These are phyloP conservation scores for Friedmanniomyces simplex DNA, from an alignment of 495 filamentous ascomycete genomes.

Conservation along the genomic window DNA sequence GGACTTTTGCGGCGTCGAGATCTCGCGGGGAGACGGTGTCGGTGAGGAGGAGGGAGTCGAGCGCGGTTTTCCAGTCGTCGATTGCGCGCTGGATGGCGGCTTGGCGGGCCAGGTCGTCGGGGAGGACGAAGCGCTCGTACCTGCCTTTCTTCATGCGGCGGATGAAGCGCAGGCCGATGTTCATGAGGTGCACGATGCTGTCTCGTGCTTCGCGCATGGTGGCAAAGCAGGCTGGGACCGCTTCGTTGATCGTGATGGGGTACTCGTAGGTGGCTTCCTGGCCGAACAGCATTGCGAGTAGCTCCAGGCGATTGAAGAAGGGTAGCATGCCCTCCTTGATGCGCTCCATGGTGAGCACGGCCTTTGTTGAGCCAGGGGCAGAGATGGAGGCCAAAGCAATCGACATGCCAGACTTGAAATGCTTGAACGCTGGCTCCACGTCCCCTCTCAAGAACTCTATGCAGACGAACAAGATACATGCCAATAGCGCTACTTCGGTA, in stretches of 20 bases:
- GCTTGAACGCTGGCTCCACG: constrained; percentile 1
- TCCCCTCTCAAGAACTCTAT: constrained; percentile 13
- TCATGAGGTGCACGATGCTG: constrained; percentile 13
- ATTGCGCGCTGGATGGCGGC: not conserved
- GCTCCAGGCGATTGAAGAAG: constrained; percentile 13
- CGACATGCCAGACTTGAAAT: constrained; percentile 16
- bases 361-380: not conserved
- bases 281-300: constrained; percentile 15
- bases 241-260: not conserved
- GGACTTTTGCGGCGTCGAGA: constrained; percentile 12
- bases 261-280: constrained; percentile 2
- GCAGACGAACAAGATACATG: constrained; percentile 17
- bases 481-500: constrained; percentile 10
- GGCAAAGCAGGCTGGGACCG: constrained; percentile 2
- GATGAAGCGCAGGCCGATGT: constrained; percentile 7
- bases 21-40: constrained; percentile 4
- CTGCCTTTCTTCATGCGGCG: constrained; percentile 3
- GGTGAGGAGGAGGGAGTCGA: constrained; percentile 2
- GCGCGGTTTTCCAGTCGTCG: not conserved
- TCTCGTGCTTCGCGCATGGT: constrained; percentile 10
- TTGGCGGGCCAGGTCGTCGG: constrained; percentile 5
- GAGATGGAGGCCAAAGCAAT: constrained; percentile 6
- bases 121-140: not conserved
- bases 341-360: not conserved
- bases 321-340: constrained; percentile 15